Conservation (phyloP, 805 yeast species). For the Ogataea sp. region DNA sequence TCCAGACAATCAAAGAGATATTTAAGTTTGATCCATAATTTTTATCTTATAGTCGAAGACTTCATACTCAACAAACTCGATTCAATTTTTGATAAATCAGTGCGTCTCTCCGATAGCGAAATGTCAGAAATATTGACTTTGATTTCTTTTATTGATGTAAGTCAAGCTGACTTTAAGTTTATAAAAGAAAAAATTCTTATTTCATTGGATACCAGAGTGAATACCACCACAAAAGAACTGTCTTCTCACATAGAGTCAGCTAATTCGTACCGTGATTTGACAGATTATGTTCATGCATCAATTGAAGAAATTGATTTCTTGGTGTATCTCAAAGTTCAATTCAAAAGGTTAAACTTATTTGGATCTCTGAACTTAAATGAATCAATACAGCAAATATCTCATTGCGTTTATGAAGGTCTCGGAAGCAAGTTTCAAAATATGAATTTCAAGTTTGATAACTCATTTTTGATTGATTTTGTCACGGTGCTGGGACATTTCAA, state of each 20-base stretch:
- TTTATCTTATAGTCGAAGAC: background rate
- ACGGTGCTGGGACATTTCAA: constrained; percentile 7
- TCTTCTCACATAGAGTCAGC: background rate
- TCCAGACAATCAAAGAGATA: background rate
- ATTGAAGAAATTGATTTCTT: background rate
- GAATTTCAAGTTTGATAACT: background rate
- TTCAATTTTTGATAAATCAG: background rate
- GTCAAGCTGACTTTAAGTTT: background rate
- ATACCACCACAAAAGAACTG: background rate
- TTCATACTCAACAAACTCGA: background rate
- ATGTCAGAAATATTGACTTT: background rate
- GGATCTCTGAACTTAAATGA: background rate
- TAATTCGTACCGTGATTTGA: background rate
- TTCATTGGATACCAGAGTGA: background rate
- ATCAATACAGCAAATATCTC: background rate
- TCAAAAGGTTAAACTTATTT: background rate
- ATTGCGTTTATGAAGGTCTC: background rate
- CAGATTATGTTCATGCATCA: background rate
- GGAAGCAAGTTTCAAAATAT: background rate
- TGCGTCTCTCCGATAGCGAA: background rate
- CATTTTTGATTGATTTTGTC: constrained; percentile 8
- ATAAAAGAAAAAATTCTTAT: background rate
- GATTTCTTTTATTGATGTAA: background rate
- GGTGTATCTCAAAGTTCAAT: background rate
- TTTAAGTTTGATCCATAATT: background rate